Evolutionary conservation across 1,284 basidiomycete species (phyloP), one percentile per base, ranked within the genome.

Genomic region (Phellinidium pouzarii): DNA sequence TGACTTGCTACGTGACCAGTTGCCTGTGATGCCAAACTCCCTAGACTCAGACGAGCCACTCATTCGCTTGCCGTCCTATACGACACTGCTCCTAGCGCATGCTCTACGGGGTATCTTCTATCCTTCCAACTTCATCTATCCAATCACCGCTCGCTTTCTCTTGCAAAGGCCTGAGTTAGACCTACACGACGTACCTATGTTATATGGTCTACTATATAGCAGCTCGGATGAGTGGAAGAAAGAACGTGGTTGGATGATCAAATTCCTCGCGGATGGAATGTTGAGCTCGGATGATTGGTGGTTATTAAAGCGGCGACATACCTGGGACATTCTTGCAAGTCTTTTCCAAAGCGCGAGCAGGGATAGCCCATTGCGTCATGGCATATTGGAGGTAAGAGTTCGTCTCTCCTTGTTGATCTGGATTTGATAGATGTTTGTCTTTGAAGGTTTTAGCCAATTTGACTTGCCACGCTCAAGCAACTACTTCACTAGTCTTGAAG

Each of bases 161-260:
- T 75, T 95, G 0, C 91, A 94, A 67, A 78, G 92, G 22, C 84
- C 90, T 0, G 72, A 77, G 41, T 69, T 94, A 8, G 91, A 94
- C 64, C 68, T 69, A 0, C 68, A 65, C 4, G 92, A 95, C 62
- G 86, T 94, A 1, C 93, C 93, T 0, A 78, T 94, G 78, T 70
- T 96, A 31, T 92, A 89, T 66, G 75, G 76, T 9, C 84, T 94
- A 80, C 73, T 98, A 2, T 95, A 93, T 65, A 85, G 82, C 61
- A 82, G 75, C 53, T 75, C 83, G 1, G 82, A 84, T 41, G 84
- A 88, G 26, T 90, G 87, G 82, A 86, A 83, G 68, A 85, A 83
- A 63, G 91, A 97, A 62, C 75, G 92, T 19, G 74, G 75, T 1
- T 97, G 93, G 93, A 93, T 97, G 45, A 70, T 97, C 40, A 77